Conservation (phyloP, 441 rosid genomes). For the Syzygium syzygioides region DNA sequence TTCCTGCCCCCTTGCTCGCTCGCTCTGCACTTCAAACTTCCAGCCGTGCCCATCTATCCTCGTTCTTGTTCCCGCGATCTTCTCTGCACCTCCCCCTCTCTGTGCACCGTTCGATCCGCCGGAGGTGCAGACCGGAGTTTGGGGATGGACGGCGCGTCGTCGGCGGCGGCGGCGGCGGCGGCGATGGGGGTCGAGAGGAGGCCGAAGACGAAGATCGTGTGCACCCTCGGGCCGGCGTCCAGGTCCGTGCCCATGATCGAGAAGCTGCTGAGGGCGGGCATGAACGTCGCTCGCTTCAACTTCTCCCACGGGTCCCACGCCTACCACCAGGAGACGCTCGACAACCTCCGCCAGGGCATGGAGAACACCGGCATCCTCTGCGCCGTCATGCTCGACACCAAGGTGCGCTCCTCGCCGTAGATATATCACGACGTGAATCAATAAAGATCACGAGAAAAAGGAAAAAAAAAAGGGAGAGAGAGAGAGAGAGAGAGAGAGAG, state of each 20-base stretch:
- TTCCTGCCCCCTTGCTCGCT: neutral
- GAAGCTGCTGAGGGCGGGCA: constrained; percentile 80
- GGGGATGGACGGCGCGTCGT: neutral
- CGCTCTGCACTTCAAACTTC: no score
- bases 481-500: no score
- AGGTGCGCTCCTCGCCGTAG: constrained; percentile 28
- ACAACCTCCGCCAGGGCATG: constrained; percentile 80
- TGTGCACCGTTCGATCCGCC: neutral
- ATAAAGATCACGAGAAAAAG: neutral
- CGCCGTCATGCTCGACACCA: constrained; percentile 96
- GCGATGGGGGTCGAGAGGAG: constrained; percentile 4
- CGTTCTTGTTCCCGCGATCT: neutral
- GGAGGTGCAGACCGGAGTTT: neutral
- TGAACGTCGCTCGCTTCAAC: constrained; percentile 95
- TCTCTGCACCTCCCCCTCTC: neutral
- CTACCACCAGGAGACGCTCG: constrained; percentile 84
- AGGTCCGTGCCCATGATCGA: constrained; percentile 69
- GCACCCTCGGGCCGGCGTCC: constrained; percentile 89
- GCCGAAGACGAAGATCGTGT: constrained; percentile 88
- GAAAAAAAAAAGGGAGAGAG: no score
- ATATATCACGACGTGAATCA: neutral
- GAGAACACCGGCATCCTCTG: constrained; percentile 72
- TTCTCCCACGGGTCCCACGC: constrained; percentile 93
- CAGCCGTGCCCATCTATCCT: neutral
- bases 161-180: neutral